Percentiles rank a stretch among this genome's conserved stretches.
Conservation (phyloP, 805 yeast genomes). For the Candida insectorum region DNA sequence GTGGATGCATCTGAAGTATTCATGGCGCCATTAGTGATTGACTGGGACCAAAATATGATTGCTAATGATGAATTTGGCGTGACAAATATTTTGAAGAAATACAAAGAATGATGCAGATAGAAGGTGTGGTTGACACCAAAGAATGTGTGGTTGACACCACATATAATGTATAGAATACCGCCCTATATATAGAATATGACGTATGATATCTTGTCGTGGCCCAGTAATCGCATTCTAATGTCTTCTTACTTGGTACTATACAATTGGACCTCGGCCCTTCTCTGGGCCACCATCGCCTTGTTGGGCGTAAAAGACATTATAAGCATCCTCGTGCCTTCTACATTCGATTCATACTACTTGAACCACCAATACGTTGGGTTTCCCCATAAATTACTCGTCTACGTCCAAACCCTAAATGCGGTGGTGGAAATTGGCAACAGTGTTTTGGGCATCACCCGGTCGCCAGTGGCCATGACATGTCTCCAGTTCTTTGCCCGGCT, state of each 20-base stretch:
- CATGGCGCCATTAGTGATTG: conserved; percentile 40
- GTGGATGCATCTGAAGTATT: conserved; percentile 28
- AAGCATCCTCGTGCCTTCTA: background rate
- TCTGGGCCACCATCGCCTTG: conserved; percentile 16
- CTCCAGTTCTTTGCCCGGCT: conserved; percentile 29
- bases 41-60: conserved; percentile 43
- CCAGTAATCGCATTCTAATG: background rate
- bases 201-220: no score
- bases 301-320: background rate
- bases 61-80: conserved; percentile 36
- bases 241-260: conserved; percentile 8
- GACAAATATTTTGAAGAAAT: conserved; percentile 26
- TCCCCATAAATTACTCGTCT: conserved; percentile 28
- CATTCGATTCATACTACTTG: background rate
- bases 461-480: conserved; percentile 22
- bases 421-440: conserved; percentile 21
- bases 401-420: conserved; percentile 24
- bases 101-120: conserved; percentile 12
- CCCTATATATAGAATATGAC: no score
- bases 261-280: conserved; percentile 14
- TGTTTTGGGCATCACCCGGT: conserved; percentile 23
- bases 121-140: conserved; percentile 8
- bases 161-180: no score
- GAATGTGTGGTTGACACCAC: no score
- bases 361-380: conserved; percentile 10